Evolutionary conservation across 805 yeast species (phyloP).

Genomic region (Saccharomycopsis sp.): DNA sequence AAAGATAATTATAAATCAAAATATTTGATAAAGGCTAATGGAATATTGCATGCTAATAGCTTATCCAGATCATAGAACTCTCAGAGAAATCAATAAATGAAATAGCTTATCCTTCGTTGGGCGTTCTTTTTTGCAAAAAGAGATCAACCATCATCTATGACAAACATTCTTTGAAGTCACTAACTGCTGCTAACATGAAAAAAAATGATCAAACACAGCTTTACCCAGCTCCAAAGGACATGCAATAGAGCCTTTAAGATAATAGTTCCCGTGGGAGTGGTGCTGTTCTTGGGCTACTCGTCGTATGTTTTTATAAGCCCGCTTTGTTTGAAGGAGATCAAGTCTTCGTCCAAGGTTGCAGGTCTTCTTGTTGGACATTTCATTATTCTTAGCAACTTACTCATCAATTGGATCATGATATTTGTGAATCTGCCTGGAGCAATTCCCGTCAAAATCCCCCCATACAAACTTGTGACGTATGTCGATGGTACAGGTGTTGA

Average conservation of each 20-base stretch:
- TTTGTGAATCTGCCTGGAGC: conserved; percentile 17
- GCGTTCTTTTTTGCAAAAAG: neutral
- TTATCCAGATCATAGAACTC: neutral
- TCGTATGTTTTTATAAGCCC: conserved; percentile 10
- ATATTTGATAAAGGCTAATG: neutral
- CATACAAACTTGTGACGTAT: conserved; percentile 17
- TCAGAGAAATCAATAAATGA: neutral
- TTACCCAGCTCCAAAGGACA: neutral
- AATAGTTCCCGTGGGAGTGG: conserved; percentile 9
- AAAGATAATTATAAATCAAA: neutral
- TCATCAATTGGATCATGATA: conserved; percentile 16
- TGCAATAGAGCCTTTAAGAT: neutral
- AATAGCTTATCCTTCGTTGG: neutral
- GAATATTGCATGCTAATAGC: neutral
- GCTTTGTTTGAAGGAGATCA: conserved; percentile 3
- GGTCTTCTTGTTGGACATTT: conserved; percentile 13
- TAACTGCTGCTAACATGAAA: neutral
- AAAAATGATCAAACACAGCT: neutral
- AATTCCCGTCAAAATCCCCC: conserved; percentile 8
- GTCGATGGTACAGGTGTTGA: conserved; percentile 10
- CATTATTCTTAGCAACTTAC: conserved; percentile 5
- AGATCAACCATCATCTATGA: too few species aligned
- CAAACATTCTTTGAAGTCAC: too few species aligned
- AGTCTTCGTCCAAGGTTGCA: neutral
- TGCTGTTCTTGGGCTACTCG: conserved; percentile 8